Evolutionary conservation across 2,329 filamentous ascomycete species (phyloP), one percentile per base, ranked within the genome.

Genomic region (Camillea tinctor): DNA sequence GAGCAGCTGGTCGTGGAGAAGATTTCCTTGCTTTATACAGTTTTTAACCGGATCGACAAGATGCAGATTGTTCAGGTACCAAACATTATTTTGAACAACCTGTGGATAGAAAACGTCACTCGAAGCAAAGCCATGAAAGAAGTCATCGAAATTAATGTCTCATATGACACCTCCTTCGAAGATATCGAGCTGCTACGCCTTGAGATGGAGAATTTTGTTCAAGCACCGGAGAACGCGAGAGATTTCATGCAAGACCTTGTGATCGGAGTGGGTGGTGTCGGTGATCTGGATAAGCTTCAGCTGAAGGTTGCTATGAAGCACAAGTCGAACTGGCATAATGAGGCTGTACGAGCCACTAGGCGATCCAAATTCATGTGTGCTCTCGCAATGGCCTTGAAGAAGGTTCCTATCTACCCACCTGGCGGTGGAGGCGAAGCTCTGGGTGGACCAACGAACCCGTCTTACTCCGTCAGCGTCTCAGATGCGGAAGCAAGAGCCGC

Each of bases 321-420:
- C 82, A 98, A 98, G 79, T 92, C 89, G 60, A 95, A 94, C 77
- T 94, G 91, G 91, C 87, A 92, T 67, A 93, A 97, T 75, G 94
- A 97, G 67, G 83, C 85, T 1, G 84, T 97, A 49, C 90, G 93
- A 49, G 88, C 89, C 19, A 84, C 89, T 6, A 88, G 93, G 56
- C 88, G 94, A 62, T 96, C 91, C 74, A 98, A 97, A 77, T 98
- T 99, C 79, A 96, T 98, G 88, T 97, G 93, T 72, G 95, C 95
- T 0, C 81, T 99, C 60, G 88, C 95, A 4, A 77, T 93, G 8
- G 93, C 94, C 3, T 79, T 97, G 60, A 91, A 92, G 76, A 93
- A 89, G 77, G 84, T 99, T 19, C 94, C 93, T 9, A 94, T 99
- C 71, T 84, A 92, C 68, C 87, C 81, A 20, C 94, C 94, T 58